Evolutionary conservation across 2,329 filamentous ascomycete genomes (phyloP), one percentile per base, ranked within the genome.

Genomic region (Acrodontium crateriforme): DNA sequence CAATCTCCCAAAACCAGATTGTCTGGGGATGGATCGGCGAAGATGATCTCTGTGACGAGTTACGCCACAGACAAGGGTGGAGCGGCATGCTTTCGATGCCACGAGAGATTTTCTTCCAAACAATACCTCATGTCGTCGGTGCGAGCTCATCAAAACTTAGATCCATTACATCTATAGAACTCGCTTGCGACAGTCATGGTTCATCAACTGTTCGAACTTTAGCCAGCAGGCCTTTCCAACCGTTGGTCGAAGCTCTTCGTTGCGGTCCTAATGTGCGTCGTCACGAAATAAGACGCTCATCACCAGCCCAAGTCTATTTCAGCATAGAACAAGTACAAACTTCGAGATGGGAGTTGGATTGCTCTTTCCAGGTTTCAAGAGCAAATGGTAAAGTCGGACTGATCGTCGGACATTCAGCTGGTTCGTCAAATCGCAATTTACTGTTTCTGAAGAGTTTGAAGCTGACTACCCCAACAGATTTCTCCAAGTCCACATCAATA

Each of bases 1-100:
- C 62, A 0, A 38, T 52, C 3, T 55, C 59, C 0, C 41, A 49
- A 0, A 49, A 50, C 21, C 50, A 55, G 8, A 50, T 67, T 4
- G 50, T 61, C 1, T 65, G 55, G 44, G 62, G 62, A 3, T 68
- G 65, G 64, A 49, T 69, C 18, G 58, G 54, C 2, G 63, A 69
- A 37, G 63, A 69, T 9, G 60, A 65, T 28, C 37, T 67, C 3
- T 53, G 60, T 1, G 49, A 63, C 30, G 36, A 46, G 3, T 37
- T 56, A 9, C 56, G 61, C 3, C 50, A 59, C 31, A 40, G 46
- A 1, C 61, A 67, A 37, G 60, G 59, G 8, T 68, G 63, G 62
- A 66, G 58, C 12, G 63, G 65, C 2, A 41, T 58, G 30, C 45
- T 67, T 6, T 63, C 62, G 2, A 34, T 67, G 4, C 63, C 63